These are phyloP conservation scores for Boletus pseudo-olivaceus DNA, from an alignment of 768 basidiomycete species.

Conservation along the genomic window DNA sequence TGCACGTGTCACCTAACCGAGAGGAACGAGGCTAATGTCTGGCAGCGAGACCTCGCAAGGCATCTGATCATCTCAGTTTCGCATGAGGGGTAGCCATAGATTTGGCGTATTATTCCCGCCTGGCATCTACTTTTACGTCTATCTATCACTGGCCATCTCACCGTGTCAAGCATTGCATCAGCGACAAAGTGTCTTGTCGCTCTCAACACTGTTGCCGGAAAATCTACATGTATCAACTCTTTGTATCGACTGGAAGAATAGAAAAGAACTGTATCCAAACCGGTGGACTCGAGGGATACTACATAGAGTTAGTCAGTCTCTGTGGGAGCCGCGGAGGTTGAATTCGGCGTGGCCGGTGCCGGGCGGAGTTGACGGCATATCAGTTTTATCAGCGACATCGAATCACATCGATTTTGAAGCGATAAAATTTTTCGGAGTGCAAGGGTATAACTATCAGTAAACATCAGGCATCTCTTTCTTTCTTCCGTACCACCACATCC, in stretches of 20 bases:
- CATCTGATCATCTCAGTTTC: background rate
- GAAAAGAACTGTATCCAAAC: background rate
- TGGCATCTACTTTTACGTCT: slow-evolving; percentile 5
- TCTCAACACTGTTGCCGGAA: background rate
- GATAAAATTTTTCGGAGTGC: slow-evolving; percentile 59
- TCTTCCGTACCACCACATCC: slow-evolving; percentile 36
- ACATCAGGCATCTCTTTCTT: slow-evolving; percentile 37
- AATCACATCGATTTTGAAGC: slow-evolving; percentile 61
- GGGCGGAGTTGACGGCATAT: slow-evolving; percentile 44
- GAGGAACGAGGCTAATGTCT: slow-evolving; percentile 12
- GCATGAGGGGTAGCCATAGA: slow-evolving; percentile 3
- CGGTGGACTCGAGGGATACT: background rate
- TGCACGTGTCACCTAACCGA: slow-evolving; percentile 23
- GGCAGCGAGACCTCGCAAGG: slow-evolving; percentile 2
- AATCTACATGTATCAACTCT: slow-evolving; percentile 13
- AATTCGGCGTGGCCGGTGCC: slow-evolving; percentile 24
- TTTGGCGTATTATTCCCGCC: slow-evolving; percentile 6
- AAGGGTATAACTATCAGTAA: slow-evolving; percentile 60
- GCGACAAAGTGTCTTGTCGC: slow-evolving; percentile 6
- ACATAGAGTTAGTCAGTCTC: background rate
- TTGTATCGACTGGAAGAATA: background rate
- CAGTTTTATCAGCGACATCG: slow-evolving; percentile 43
- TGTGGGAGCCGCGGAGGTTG: slow-evolving; percentile 6
- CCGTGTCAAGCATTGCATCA: slow-evolving; percentile 9
- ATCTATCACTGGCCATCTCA: slow-evolving; percentile 11